Conservation (phyloP, 208 protist genomes). For the Angomonas desouzai region DNA sequence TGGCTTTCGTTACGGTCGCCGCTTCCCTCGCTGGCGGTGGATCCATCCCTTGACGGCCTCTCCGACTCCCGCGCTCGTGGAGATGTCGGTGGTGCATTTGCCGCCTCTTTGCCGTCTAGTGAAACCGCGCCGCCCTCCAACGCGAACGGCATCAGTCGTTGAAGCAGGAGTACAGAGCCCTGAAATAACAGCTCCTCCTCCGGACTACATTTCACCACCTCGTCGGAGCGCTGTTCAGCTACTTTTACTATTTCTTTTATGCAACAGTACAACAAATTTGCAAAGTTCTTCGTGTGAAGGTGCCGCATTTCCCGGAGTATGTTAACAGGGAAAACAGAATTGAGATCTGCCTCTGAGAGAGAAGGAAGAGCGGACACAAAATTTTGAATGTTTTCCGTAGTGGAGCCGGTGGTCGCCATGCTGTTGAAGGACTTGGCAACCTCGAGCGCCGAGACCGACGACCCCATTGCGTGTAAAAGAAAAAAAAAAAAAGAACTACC, state of each 20-base stretch:
- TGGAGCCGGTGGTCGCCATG: conserved; percentile 34
- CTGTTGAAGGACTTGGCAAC: conserved; percentile 34
- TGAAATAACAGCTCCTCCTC: conserved; percentile 29
- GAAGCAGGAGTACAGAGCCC: conserved; percentile 58
- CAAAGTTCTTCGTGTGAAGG: conserved; percentile 78
- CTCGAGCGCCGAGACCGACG: conserved; percentile 54
- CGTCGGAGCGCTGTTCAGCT: conserved; percentile 12
- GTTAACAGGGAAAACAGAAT: conserved; percentile 41
- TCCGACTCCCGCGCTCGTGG: background rate
- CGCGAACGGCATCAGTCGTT: conserved; percentile 59
- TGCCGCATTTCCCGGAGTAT: conserved; percentile 68
- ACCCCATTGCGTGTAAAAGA: conserved; percentile 52
- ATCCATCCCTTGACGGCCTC: background rate
- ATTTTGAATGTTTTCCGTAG: conserved; percentile 1
- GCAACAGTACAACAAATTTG: conserved; percentile 58
- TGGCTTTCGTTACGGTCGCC: background rate
- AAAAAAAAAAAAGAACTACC: conserved; percentile 15
- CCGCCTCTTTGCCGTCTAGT: background rate
- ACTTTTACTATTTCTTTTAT: conserved; percentile 51
- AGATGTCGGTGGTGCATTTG: background rate
- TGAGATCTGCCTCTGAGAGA: conserved; percentile 44
- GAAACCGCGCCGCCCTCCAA: conserved; percentile 50
- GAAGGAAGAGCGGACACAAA: background rate
- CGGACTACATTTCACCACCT: conserved; percentile 4
- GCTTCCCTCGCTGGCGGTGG: background rate